Evolutionary conservation across 352 stramenopile genomes (phyloP), one percentile per base, ranked within the genome.

Genomic region (Globisporangium cylindrosporum): DNA sequence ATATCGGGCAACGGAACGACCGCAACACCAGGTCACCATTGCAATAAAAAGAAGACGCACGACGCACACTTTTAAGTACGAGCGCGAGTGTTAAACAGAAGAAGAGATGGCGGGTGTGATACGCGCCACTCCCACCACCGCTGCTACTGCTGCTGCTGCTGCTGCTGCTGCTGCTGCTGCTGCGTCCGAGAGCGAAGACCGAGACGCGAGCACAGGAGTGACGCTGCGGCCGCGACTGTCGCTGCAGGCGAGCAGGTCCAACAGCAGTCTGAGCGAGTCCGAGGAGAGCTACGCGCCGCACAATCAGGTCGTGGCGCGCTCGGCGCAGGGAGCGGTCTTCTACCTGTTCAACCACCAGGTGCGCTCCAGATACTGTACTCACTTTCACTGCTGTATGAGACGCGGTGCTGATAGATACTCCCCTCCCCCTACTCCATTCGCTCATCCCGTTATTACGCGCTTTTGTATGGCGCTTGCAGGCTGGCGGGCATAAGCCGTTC

Each of bases 291-390:
- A 41, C 10, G 24, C 51, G 18, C 32, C 66, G 53, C 64, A 80
- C 36, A 86, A 88, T 68, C 79, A 84, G 43, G 73, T 93, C 27
- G 82, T 94, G n/a, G 86, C 86, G 38, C 78, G 76, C 51, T 84
- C 84, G 8, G 56, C 74, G 53, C 78, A 89, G n/a, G 86, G 86
- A 48, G 89, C 82, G 15, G 81, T 74, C 25, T 89, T 92, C 66
- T 91, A 91, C 56, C 78, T 94, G 4, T 94, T 90, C 76, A 90
- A 79, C 67, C 86, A 92, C 68, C 86, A 94, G 74, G 80, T 88
- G 15, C n/a, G 29, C 12, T 6, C 51, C 10, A 27, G 53, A 58
- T 38, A 9, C 12, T 32, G 9, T 38, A 38, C 8, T 14, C 34
- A 14, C 34, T 22, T 59, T 41, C 12, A 0, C 53, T n/a, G 56